phyloP scores from a whole-genome alignment of 2,329 filamentous ascomycete species.

The Diaporthe citrichinensis region DNA sequence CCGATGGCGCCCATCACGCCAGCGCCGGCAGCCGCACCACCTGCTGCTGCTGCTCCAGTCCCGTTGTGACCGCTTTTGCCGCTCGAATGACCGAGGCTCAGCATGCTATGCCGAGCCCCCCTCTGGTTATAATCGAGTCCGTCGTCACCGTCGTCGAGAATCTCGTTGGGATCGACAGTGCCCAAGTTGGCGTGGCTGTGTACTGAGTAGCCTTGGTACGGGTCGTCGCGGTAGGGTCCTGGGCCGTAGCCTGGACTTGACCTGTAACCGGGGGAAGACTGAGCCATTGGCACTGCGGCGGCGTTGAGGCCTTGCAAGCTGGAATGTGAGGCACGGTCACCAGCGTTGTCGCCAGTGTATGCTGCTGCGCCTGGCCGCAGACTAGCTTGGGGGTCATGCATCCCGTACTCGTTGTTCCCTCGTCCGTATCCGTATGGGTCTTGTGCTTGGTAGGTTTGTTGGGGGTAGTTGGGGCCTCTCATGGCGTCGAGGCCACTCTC shows the following conservation, averaged over 20 bases:
- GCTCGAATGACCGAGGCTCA: slow-evolving; percentile 68
- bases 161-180: slow-evolving; percentile 82
- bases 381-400: slow-evolving; percentile 35
- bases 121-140: slow-evolving; percentile 72
- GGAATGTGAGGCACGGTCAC: slow-evolving; percentile 59
- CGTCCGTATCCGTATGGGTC: slow-evolving; percentile 43
- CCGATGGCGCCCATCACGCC: slow-evolving; percentile 59
- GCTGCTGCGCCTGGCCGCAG: slow-evolving; percentile 45
- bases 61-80: slow-evolving; percentile 51
- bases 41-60: slow-evolving; percentile 62
- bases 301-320: slow-evolving; percentile 57
- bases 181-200: slow-evolving; percentile 66
- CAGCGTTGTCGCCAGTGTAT: slow-evolving; percentile 41
- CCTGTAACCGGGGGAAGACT: slow-evolving; percentile 51
- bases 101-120: slow-evolving; percentile 68
- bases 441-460: slow-evolving; percentile 47
- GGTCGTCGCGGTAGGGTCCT: slow-evolving; percentile 72
- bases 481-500: slow-evolving; percentile 76
- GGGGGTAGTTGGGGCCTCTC: slow-evolving; percentile 54
- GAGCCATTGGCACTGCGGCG: slow-evolving; percentile 50
- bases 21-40: slow-evolving; percentile 57
- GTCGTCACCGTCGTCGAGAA: slow-evolving; percentile 91
- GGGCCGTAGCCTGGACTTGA: slow-evolving; percentile 60
- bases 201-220: slow-evolving; percentile 73
- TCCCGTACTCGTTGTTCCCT: slow-evolving; percentile 17